A percentile compares a stretch with the other conserved stretches of the same genome.
Evolutionary conservation across 1,284 basidiomycete species (phyloP).

Genomic region (Xerocomus amazonicus): DNA sequence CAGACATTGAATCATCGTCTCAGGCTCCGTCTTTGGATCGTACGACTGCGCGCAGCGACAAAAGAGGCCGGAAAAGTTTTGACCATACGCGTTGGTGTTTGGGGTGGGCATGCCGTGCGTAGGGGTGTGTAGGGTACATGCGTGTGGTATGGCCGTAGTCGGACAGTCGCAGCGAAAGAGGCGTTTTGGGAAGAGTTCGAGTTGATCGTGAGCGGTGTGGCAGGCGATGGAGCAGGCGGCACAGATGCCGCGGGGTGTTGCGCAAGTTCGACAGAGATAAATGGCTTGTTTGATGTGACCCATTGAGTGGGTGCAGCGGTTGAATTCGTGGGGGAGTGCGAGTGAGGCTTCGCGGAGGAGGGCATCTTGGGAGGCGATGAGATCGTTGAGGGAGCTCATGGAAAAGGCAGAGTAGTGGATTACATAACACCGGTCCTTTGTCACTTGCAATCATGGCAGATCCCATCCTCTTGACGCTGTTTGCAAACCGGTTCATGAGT

Average conservation of each 20-base stretch:
- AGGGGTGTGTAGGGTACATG: conserved; percentile 56
- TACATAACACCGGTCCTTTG: no score
- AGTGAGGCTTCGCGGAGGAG: conserved; percentile 65
- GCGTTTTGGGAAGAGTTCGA: conserved; percentile 81
- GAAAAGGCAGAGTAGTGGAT: no score
- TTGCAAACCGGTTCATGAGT: conserved; percentile 91
- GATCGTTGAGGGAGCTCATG: conserved; percentile 35
- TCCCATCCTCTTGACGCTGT: conserved; percentile 84
- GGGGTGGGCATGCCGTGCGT: conserved; percentile 37
- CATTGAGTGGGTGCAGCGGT: conserved; percentile 63
- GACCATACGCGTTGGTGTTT: conserved; percentile 65
- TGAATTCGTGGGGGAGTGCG: conserved; percentile 72
- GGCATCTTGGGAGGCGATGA: conserved; percentile 56
- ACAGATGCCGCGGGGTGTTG: conserved; percentile 56
- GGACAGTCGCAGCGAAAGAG: conserved; percentile 79
- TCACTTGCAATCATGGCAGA: conserved; percentile 47
- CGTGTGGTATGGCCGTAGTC: conserved; percentile 52
- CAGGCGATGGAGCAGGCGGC: conserved; percentile 80
- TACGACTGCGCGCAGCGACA: conserved; percentile 70
- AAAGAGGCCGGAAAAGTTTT: conserved; percentile 66
- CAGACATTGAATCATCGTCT: conserved; percentile 84
- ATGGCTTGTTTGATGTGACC: conserved; percentile 64
- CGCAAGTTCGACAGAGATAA: conserved; percentile 72
- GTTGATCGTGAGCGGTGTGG: conserved; percentile 76
- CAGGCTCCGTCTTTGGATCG: conserved; percentile 63